These are phyloP conservation scores for Lithospermum erythrorhizon DNA, from an alignment of 257 asterid species.

Conservation along the genomic window DNA sequence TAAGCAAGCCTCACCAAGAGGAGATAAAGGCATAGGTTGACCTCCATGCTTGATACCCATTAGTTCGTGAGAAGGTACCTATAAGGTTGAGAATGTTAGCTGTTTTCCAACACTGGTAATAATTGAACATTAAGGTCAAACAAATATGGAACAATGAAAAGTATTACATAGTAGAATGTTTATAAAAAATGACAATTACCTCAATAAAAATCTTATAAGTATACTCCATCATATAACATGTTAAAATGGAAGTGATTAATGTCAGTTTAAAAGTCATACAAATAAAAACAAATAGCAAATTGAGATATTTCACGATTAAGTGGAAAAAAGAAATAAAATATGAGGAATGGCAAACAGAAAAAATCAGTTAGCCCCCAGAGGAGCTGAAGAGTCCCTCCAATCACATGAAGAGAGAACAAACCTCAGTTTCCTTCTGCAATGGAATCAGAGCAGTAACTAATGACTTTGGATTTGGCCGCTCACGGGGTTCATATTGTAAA, in stretches of 20 bases:
- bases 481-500: constrained; percentile 88
- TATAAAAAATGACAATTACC: too few relatives aligned
- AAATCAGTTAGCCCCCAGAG: background rate
- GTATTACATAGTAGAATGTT: too few relatives aligned
- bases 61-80: constrained; percentile 80
- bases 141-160: background rate
- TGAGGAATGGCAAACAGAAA: background rate
- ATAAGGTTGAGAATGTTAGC: constrained; percentile 9
- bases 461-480: constrained; percentile 74
- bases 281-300: too few relatives aligned
- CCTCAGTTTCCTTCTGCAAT: constrained; percentile 88
- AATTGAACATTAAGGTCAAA: background rate
- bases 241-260: too few relatives aligned
- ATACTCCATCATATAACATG: too few relatives aligned
- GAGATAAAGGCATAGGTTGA: constrained; percentile 37
- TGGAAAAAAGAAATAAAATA: too few relatives aligned
- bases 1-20: constrained; percentile 93
- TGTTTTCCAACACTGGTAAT: background rate
- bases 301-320: too few relatives aligned
- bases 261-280: too few relatives aligned
- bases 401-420: constrained; percentile 14
- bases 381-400: background rate
- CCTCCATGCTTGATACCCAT: constrained; percentile 64
- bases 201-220: too few relatives aligned
- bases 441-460: constrained; percentile 55